Base-by-base conservation (phyloP, 2,329 filamentous ascomycete genomes). In the Didymella lethalis region DNA sequence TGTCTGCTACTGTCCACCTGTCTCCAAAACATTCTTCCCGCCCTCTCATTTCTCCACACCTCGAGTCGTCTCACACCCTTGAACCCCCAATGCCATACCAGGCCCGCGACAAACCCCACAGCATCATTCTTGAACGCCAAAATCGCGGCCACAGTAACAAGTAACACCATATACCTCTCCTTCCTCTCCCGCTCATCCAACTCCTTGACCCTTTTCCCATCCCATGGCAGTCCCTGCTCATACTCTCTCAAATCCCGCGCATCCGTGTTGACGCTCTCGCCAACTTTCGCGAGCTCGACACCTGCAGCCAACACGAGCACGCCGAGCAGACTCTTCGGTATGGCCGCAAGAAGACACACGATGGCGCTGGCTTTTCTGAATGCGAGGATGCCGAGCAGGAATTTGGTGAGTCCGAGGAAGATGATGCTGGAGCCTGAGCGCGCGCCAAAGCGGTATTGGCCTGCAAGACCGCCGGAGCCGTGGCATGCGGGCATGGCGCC, bases 401-500 rank as follows among this genome's bases (percentile, higher is more conserved):
- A 76, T 76, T 97, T 97, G 61, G 90, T 78, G 0, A 85, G 45
- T 0, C 94, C 94, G 0, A 98, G 85, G 25, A 96, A 74, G 52
- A 97, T 86, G 61, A 97, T 85, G 67, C 90, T 93, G 0, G 92
- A 87, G 10, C 94, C 94, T 59, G 91, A 96, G 47, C 94, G 88
- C 4, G 94, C 93, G 0, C 94, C 94, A 67, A 98, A 98, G 4
- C 92, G 88, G 75, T 92, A 92, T 75, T 98, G 94, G 0, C 90
- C 95, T 5, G 95, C 95, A 0, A 98, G 82, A 0, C 94, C 94
- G 2, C 94, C 94, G 0, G 92, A 92, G 5, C 94, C 94, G 74
- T 98, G 95, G 72, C 95, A 98, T 4, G 95, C 88, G 3, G 94
- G 95, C 95, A 97, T 98, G 5, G 90, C 90, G 47, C 93, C 93